Evolutionary conservation across 139 green algal species (phyloP), one percentile per base, ranked within the genome.

Genomic region (Tetraselmis striata): DNA sequence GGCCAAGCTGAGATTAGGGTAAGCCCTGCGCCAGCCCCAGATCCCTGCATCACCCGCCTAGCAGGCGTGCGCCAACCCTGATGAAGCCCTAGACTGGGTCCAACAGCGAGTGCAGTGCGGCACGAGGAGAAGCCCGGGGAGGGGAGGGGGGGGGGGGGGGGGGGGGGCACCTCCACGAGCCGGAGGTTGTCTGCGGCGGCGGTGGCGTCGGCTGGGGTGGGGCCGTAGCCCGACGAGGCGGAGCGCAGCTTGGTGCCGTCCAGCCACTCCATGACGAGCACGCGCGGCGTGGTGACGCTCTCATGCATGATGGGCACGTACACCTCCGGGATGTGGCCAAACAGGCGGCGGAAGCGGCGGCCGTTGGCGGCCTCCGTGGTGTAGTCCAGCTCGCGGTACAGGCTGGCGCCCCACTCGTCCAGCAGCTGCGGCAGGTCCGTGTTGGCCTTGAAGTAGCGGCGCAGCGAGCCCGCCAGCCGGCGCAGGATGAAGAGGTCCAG

Each of bases 201-300:
- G 1, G 0, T 74, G 22, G 29, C 29, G 31, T 78, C 30, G 18
- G 31, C 28, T 29, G 27, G 76, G 31, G 29, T 29, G 28, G 28
- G 2, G 59, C 23, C 18, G 30, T 23, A 76, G 23, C 45, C 25
- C 25, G 26, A 26, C 28, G 84, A 84, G 74, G 82, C 86, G 28
- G 84, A 92, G 77, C 92, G 90, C 86, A 98, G 86, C 1, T 93
- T 87, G 79, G 88, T 85, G 30, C 95, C 95, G 0, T 98, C 89
- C 31, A 98, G 89, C 95, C 95, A 98, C 86, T 98, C 94, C 94
- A 97, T 98, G 0, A 94, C 90, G 31, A 98, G 85, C 29, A 97
- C 90, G 25, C 88, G 81, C 30, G 79, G 83, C 0, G 91, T 92
- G 28, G 87, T 90, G 27, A 92, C 30, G 2, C 87, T 86, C 25